A percentile compares a stretch with the other conserved stretches of the same genome.
Evolutionary conservation across 2,329 filamentous ascomycete genomes (phyloP).

Genomic region (Chalaropsis ovoidea): DNA sequence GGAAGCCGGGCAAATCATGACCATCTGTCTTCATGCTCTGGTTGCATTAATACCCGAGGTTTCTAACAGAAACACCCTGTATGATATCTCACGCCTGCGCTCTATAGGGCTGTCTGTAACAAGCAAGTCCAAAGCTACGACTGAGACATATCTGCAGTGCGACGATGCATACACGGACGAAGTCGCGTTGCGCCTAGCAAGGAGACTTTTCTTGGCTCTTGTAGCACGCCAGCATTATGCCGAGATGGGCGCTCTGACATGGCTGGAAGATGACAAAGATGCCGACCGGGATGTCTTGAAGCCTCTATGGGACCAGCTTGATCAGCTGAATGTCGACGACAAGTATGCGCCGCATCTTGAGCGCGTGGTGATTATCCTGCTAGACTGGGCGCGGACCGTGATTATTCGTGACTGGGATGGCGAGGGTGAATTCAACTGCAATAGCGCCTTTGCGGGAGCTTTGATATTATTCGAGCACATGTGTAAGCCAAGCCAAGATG

Average conservation of each 20-base stretch:
- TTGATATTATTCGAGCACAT: slow-evolving; percentile 62
- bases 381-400: slow-evolving; percentile 66
- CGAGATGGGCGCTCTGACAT: slow-evolving; percentile 33
- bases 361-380: slow-evolving; percentile 34
- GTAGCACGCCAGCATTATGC: slow-evolving; percentile 43
- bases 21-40: slow-evolving; percentile 53
- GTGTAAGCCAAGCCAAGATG: slow-evolving; percentile 48
- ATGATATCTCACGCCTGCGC: slow-evolving; percentile 51
- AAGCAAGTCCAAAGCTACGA: slow-evolving; percentile 20
- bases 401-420: slow-evolving; percentile 76
- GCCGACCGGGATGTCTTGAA: slow-evolving; percentile 38
- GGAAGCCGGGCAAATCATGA: slow-evolving; percentile 45
- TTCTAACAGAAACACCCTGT: slow-evolving; percentile 39
- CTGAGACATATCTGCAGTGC: slow-evolving; percentile 36
- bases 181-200: slow-evolving; percentile 49
- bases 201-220: slow-evolving; percentile 49
- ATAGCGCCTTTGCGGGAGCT: slow-evolving; percentile 65
- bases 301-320: slow-evolving; percentile 44
- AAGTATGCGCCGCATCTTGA: slow-evolving; percentile 19
- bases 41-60: slow-evolving; percentile 48
- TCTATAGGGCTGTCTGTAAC: slow-evolving; percentile 46
- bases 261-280: slow-evolving; percentile 31
- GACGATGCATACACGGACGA: slow-evolving; percentile 54
- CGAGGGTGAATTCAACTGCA: slow-evolving; percentile 55
- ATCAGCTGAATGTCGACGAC: slow-evolving; percentile 38